Evolutionary conservation across 2,329 filamentous ascomycete species (phyloP).

Genomic region (Ilyonectria robusta): DNA sequence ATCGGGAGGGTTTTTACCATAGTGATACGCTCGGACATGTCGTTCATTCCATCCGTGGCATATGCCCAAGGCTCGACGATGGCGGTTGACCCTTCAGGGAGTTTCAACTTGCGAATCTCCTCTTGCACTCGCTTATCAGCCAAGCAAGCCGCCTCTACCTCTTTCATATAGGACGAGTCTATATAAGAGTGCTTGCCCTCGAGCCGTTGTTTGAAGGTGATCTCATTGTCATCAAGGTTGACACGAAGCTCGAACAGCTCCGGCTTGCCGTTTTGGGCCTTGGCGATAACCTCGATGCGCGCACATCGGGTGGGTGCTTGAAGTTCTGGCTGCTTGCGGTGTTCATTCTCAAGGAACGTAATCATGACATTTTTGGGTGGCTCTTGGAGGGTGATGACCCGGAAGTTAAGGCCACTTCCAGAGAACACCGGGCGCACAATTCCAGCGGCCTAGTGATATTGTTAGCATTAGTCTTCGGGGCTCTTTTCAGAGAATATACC

Average conservation of each 20-base stretch:
- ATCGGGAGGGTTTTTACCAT: conserved; percentile 57
- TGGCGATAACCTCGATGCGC: conserved; percentile 55
- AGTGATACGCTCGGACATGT: conserved; percentile 62
- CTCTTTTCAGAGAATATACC: conserved; percentile 19
- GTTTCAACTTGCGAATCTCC: conserved; percentile 57
- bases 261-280: conserved; percentile 24
- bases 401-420: conserved; percentile 55
- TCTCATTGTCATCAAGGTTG: conserved; percentile 43
- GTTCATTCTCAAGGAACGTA: conserved; percentile 60
- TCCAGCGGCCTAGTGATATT: conserved; percentile 38
- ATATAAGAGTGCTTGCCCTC: conserved; percentile 62
- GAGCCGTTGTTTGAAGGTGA: conserved; percentile 50
- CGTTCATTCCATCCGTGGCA: conserved; percentile 66
- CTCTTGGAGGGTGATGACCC: conserved; percentile 65
- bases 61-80: conserved; percentile 70
- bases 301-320: conserved; percentile 52
- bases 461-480: neutral
- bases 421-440: conserved; percentile 43
- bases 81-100: conserved; percentile 61
- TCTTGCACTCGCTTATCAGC: conserved; percentile 58
- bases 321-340: conserved; percentile 35
- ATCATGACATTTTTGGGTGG: conserved; percentile 64
- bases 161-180: conserved; percentile 63
- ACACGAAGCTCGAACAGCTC: conserved; percentile 50
- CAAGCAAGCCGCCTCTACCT: conserved; percentile 63